phyloP scores from a whole-genome alignment of 305 asterid species.

The Rubia tinctorum region DNA sequence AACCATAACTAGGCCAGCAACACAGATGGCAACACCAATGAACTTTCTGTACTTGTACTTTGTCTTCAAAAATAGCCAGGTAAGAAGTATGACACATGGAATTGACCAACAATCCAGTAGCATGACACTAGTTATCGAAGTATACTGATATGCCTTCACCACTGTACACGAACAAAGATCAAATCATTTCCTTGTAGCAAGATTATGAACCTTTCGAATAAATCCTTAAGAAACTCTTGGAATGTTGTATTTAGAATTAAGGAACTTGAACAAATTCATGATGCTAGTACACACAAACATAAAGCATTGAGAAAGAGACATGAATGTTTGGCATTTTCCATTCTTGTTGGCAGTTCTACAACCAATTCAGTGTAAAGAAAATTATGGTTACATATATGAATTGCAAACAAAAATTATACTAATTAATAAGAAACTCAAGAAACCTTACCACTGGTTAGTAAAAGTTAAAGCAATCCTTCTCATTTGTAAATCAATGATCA shows the following conservation, averaged over 20 bases:
- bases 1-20: constrained; percentile 80
- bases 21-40: constrained; percentile 67
- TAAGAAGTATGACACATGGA: constrained; percentile 86
- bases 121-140: constrained; percentile 95
- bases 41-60: constrained; percentile 65
- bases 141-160: constrained; percentile 97
- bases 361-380: not conserved
- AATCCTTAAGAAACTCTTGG: not conserved
- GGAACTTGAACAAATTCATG: not conserved
- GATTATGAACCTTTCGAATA: not conserved
- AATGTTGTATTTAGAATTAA: not conserved
- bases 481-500: not conserved
- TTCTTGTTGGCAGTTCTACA: not conserved
- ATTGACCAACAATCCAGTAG: constrained; percentile 98
- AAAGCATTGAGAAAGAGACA: not conserved
- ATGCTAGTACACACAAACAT: not conserved
- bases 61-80: constrained; percentile 94
- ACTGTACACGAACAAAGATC: constrained; percentile 46
- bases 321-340: not conserved
- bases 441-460: not conserved
- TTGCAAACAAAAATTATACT: not conserved
- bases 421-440: not conserved
- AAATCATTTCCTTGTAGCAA: constrained; percentile 6
- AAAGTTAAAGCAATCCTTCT: not conserved
- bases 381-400: not conserved